phyloP scores from a whole-genome alignment of 352 stramenopile species.

The Blastocystis hominis region DNA sequence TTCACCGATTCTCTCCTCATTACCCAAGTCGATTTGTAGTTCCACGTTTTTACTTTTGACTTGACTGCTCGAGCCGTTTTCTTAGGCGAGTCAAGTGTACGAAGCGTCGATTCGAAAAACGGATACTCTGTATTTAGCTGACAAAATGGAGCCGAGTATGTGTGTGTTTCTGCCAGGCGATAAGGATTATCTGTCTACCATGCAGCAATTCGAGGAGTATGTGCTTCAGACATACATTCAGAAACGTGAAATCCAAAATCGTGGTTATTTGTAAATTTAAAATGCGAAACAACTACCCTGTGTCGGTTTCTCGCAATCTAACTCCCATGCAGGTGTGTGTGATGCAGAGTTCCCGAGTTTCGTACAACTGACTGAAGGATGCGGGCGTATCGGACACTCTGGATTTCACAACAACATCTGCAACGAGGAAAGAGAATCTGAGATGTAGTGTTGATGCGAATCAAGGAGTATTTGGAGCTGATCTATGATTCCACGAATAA shows the following conservation, averaged over 20 bases:
- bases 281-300: background rate
- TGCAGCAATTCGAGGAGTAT: constrained; percentile 4
- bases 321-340: constrained; percentile 28
- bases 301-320: constrained; percentile 13
- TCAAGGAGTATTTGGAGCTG: constrained; percentile 44
- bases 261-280: background rate
- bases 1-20: constrained; percentile 27
- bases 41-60: background rate
- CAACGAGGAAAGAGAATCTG: background rate
- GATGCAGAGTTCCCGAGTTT: background rate
- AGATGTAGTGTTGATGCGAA: background rate
- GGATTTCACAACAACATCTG: background rate
- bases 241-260: background rate
- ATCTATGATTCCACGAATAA: constrained; percentile 29
- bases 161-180: background rate
- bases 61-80: background rate
- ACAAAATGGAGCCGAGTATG: constrained; percentile 26
- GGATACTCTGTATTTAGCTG: constrained; percentile 15
- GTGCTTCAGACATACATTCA: constrained; percentile 19
- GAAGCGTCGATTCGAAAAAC: background rate
- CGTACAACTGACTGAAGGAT: background rate
- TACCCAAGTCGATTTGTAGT: background rate
- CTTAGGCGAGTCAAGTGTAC: background rate
- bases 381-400: background rate
- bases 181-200: background rate